These are phyloP conservation scores for Hericium erinaceus DNA, from an alignment of 768 basidiomycete species.

Conservation along the genomic window DNA sequence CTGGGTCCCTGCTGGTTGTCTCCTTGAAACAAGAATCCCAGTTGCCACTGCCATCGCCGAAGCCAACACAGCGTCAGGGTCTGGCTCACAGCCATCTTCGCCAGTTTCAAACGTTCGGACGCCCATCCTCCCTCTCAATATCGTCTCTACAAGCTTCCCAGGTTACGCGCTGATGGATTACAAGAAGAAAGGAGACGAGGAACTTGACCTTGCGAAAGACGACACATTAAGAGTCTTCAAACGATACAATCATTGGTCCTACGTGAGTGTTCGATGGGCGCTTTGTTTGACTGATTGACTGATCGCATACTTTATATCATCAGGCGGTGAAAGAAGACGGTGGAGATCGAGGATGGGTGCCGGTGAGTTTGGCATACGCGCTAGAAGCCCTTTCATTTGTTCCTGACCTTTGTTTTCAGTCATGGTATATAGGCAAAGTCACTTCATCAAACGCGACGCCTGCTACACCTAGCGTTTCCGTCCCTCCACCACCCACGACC, in stretches of 20 bases:
- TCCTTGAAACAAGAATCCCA: conserved; percentile 88
- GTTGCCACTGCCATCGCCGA: conserved; percentile 83
- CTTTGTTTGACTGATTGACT: conserved; percentile 5
- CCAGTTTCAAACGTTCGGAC: conserved; percentile 34
- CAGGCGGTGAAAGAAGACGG: conserved; percentile 90
- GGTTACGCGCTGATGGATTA: conserved; percentile 97
- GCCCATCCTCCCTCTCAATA: conserved; percentile 82
- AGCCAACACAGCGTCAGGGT: conserved; percentile 55
- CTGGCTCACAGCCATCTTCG: conserved; percentile 24
- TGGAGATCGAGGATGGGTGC: conserved; percentile 95
- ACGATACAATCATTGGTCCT: conserved; percentile 97
- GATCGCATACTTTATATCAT: conserved; percentile 4
- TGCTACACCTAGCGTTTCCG: conserved; percentile 38
- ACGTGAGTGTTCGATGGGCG: conserved; percentile 38
- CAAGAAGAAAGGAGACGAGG: conserved; percentile 87
- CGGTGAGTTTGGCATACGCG: conserved; percentile 36
- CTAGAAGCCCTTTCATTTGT: neutral
- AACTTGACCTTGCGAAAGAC: conserved; percentile 82
- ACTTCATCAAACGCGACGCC: conserved; percentile 32
- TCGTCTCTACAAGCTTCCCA: conserved; percentile 96
- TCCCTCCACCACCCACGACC: conserved; percentile 20
- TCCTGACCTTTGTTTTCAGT: conserved; percentile 29
- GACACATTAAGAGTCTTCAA: conserved; percentile 90
- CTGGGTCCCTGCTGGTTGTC: conserved; percentile 97
- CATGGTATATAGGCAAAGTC: conserved; percentile 94